Base-by-base conservation (phyloP, 495 filamentous ascomycete species). In the Penicillium pancosmium region DNA sequence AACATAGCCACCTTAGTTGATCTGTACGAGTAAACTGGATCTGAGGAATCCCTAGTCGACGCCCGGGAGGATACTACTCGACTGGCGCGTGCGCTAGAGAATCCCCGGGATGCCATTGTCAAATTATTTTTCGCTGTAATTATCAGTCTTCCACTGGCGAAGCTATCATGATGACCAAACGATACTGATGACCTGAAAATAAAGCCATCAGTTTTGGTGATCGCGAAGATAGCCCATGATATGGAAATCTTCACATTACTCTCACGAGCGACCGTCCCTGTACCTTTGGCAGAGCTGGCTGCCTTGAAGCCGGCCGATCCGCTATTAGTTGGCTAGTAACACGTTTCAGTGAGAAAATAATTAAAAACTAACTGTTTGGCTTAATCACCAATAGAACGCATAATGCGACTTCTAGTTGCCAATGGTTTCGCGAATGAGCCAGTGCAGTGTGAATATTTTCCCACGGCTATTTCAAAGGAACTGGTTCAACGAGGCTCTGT, bases 171-270 rank as follows among this genome's bases (percentile, higher is more conserved):
- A 38, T 7, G 15, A 38, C 6, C 40, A 18, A 9, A 4, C 7
- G 41, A 1, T 13, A 13, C 23, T 46, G 15, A 16, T 21, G 3
- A 16, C 16, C n/a, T 18, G 2, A 1, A 12, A 12, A 48, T n/a
- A 46, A 23, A 54, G 40, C 53, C 53, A 18, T 12, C 41, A 1
- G 25, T 55, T 10, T 21, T 47, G 5, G 33, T 55, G 13, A 40
- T 40, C 10, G 36, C 46, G 9, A 55, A 47, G n/a, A 25, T 43
- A n/a, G 57, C 57, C 16, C 19, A 21, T 25, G 57, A 59, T 9
- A 13, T 59, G 43, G 23, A 25, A 5, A 41, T 59, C 21, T 59
- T 59, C 57, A 31, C 43, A 10, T 8, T 40, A 3, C 50, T 59
- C 7, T 31, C 51, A 11, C 12, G 27, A n/a, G 25, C 31, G 1